Evolutionary conservation across 768 basidiomycete species (phyloP), one percentile per base, ranked within the genome.

Genomic region (Boletus barrowsii): DNA sequence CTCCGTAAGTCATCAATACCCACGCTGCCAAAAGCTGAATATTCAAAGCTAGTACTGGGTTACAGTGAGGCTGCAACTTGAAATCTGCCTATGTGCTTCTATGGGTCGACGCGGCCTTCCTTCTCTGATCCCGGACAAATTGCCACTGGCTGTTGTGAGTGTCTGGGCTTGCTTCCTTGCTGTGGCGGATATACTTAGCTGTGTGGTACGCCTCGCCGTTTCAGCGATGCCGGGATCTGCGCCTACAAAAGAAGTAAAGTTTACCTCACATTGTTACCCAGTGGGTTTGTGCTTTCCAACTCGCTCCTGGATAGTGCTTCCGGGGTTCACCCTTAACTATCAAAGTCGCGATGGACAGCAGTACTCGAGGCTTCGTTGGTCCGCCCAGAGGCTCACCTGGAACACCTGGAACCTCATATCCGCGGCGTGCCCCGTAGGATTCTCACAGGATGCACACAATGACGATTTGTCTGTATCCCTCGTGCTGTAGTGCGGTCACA

Each of bases 231-330:
- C 10, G 24, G 41, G 53, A 55, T 55, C 53, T 8, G 32, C 61
- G 53, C 51, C 24, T 22, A 55, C 57, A 52, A 44, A 51, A 17
- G 11, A 43, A 49, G 49, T 18, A 53, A 37, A 35, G 4, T 35
- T 35, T 15, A 47, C 55, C 41, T 53, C 47, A 18, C 52, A 36
- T 47, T 40, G 6, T 20, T 33, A 42, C 30, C 42, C 26, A 20
- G 33, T 37, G 22, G 26, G 22, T 17, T 40, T n/a, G 7, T 26
- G 26, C 40, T 14, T 42, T 18, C 20, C 24, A 7, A 32, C 7
- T 47, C 43, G 33, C 14, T 20, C 18, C 14, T 17, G 24, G 20
- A 22, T 44, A 8, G 17, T 14, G 22, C 26, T 44, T 22, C 8
- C 20, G 20, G 5, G 20, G 18, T 4, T 36, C 29, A n/a, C 20